A percentile compares a stretch with the other conserved stretches of the same genome.
Evolutionary conservation across 768 basidiomycete species (phyloP).

Genomic region (Tylopilus vinaceipallidus): DNA sequence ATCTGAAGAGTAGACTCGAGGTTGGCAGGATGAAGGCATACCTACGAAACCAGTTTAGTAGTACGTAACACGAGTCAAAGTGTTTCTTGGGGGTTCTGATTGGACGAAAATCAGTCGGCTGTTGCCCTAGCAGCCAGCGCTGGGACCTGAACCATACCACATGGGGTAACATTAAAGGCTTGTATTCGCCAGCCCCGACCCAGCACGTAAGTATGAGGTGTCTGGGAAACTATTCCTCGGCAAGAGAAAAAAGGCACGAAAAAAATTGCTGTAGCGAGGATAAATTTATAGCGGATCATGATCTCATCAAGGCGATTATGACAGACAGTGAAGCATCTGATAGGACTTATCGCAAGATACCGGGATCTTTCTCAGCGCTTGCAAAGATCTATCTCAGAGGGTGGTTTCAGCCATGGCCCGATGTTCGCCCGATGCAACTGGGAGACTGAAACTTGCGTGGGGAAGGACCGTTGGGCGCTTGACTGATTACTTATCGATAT

Average conservation of each 20-base stretch:
- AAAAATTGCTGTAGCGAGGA: background rate
- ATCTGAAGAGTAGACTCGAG: background rate
- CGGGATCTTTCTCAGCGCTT: background rate
- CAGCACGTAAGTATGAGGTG: too few species aligned
- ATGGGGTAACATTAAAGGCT: too few species aligned
- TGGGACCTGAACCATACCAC: too few species aligned
- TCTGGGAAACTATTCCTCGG: too few species aligned
- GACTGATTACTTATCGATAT: background rate
- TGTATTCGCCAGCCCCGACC: too few species aligned
- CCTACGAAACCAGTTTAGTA: too few species aligned
- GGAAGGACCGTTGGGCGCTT: background rate
- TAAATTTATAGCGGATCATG: slow-evolving; percentile 8
- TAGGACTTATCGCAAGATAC: background rate
- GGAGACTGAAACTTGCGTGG: too few species aligned
- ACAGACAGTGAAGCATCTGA: background rate
- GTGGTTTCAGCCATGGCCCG: background rate
- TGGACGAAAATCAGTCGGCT: too few species aligned
- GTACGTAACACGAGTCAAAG: too few species aligned
- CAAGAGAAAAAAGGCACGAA: background rate
- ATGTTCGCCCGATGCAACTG: background rate
- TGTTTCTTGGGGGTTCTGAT: too few species aligned
- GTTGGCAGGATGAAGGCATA: background rate
- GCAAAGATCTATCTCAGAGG: background rate
- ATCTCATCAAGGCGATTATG: slow-evolving; percentile 4
- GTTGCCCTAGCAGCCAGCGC: too few species aligned